phyloP scores from a whole-genome alignment of 2,329 filamentous ascomycete species.

The Grosmannia serpens region DNA sequence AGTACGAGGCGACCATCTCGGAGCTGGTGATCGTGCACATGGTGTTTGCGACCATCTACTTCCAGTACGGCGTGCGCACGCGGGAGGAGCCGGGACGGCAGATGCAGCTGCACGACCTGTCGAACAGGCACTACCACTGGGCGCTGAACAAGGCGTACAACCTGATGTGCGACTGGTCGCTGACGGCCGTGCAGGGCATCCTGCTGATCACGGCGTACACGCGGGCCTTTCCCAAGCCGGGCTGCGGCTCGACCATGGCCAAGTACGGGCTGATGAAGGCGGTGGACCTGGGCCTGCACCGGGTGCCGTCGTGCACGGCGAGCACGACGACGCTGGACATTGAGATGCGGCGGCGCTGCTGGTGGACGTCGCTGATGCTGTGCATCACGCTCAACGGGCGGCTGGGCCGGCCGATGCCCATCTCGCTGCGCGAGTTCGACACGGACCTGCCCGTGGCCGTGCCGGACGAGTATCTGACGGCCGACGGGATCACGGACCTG shows the following conservation, averaged over 20 bases:
- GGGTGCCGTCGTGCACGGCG: slow-evolving; percentile 44
- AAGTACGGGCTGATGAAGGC: slow-evolving; percentile 55
- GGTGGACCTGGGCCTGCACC: slow-evolving; percentile 64
- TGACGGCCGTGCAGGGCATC: slow-evolving; percentile 62
- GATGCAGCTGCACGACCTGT: slow-evolving; percentile 47
- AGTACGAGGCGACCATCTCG: slow-evolving; percentile 48
- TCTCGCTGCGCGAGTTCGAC: slow-evolving; percentile 65
- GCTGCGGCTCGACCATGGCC: slow-evolving; percentile 58
- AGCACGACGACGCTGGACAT: slow-evolving; percentile 48
- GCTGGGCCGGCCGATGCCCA: slow-evolving; percentile 64
- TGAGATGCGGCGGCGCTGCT: slow-evolving; percentile 67
- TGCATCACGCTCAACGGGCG: slow-evolving; percentile 61
- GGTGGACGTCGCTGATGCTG: slow-evolving; percentile 60
- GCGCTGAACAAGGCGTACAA: slow-evolving; percentile 57
- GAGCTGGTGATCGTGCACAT: slow-evolving; percentile 66
- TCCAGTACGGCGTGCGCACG: slow-evolving; percentile 65
- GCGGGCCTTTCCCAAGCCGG: slow-evolving; percentile 68
- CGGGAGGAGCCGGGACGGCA: slow-evolving; percentile 41
- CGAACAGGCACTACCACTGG: slow-evolving; percentile 71
- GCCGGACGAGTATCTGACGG: slow-evolving; percentile 57
- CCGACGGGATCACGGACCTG: slow-evolving; percentile 46
- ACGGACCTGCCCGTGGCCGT: slow-evolving; percentile 63
- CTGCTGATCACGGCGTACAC: slow-evolving; percentile 61
- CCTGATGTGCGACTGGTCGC: slow-evolving; percentile 46
- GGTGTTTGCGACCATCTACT: slow-evolving; percentile 67